Evolutionary conservation across 495 filamentous ascomycete species (phyloP).

Genomic region (Hypoxylon intermedium): DNA sequence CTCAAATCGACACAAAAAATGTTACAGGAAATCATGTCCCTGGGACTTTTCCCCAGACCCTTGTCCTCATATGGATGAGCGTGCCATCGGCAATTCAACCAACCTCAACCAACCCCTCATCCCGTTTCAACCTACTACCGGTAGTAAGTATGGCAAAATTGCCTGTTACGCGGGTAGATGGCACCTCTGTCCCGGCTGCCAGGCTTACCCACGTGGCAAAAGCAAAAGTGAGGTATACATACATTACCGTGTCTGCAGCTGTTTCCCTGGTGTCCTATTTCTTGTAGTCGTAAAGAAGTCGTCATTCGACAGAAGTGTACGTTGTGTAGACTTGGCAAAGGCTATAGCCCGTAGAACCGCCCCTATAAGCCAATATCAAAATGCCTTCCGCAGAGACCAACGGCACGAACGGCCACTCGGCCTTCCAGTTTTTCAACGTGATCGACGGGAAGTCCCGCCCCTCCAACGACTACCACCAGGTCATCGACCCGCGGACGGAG

Average conservation of each 20-base stretch:
- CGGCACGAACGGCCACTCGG: constrained; percentile 28
- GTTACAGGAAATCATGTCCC: not conserved
- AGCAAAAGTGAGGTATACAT: too few species aligned
- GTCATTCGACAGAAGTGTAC: constrained; percentile 1
- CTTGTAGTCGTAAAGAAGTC: constrained; percentile 11
- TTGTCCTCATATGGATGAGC: constrained; percentile 27
- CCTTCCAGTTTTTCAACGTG: constrained; percentile 52
- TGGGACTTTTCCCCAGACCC: constrained; percentile 14
- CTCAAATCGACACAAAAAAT: not conserved
- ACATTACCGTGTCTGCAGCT: too few species aligned
- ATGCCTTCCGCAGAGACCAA: constrained; percentile 38
- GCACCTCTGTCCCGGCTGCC: not conserved
- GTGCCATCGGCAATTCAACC: constrained; percentile 33
- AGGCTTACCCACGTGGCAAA: constrained; percentile 24
- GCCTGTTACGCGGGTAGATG: constrained; percentile 12
- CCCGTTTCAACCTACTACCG: constrained; percentile 11
- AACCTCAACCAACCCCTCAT: constrained; percentile 30
- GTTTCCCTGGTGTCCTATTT: too few species aligned
- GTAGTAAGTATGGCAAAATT: constrained; percentile 34
- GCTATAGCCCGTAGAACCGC: not conserved
- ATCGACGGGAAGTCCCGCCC: constrained; percentile 54
- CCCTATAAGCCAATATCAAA: constrained; percentile 20
- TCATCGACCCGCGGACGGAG: constrained; percentile 56
- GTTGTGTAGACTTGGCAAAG: constrained; percentile 20
- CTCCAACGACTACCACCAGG: constrained; percentile 45